Conservation (phyloP, 2,329 filamentous ascomycete genomes). For the Neofusicoccum kwambonambiense region DNA sequence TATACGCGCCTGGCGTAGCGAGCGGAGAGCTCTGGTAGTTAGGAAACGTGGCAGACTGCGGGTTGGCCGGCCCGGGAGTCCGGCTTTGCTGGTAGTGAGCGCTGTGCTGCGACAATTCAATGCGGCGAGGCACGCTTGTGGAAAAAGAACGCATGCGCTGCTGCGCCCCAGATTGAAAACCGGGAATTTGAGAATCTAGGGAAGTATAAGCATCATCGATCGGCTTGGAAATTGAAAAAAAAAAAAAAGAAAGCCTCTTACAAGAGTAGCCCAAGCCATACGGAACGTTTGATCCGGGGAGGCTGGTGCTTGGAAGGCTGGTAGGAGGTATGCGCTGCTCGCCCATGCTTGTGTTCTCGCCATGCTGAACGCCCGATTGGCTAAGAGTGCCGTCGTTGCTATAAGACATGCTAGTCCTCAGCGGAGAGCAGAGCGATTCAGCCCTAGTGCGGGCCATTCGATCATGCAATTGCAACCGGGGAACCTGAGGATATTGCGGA, state of each 20-base stretch:
- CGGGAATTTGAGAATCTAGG: conserved; percentile 38
- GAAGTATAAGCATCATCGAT: background rate
- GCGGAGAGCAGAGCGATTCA: conserved; percentile 45
- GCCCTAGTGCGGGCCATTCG: conserved; percentile 44
- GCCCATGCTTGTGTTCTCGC: background rate
- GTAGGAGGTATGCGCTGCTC: conserved; percentile 9
- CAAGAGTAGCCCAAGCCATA: conserved; percentile 41
- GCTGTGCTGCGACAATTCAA: conserved; percentile 36
- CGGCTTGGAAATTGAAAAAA: background rate
- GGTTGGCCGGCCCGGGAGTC: conserved; percentile 27
- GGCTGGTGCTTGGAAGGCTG: background rate
- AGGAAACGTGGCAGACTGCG: conserved; percentile 41
- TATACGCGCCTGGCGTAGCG: conserved; percentile 37
- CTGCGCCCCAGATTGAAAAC: conserved; percentile 38
- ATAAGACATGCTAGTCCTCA: conserved; percentile 49
- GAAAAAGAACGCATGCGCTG: conserved; percentile 42
- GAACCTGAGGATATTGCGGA: conserved; percentile 37
- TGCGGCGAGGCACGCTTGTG: conserved; percentile 37
- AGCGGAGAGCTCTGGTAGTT: conserved; percentile 41
- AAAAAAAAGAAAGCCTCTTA: conserved; percentile 20
- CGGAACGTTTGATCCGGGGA: conserved; percentile 34
- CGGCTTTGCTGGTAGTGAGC: conserved; percentile 33
- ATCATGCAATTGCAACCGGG: conserved; percentile 44
- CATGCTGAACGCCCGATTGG: background rate
- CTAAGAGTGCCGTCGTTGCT: conserved; percentile 24